These are phyloP conservation scores for Carex cristatella DNA, from an alignment of 176 grass and related monocot species.

Conservation along the genomic window DNA sequence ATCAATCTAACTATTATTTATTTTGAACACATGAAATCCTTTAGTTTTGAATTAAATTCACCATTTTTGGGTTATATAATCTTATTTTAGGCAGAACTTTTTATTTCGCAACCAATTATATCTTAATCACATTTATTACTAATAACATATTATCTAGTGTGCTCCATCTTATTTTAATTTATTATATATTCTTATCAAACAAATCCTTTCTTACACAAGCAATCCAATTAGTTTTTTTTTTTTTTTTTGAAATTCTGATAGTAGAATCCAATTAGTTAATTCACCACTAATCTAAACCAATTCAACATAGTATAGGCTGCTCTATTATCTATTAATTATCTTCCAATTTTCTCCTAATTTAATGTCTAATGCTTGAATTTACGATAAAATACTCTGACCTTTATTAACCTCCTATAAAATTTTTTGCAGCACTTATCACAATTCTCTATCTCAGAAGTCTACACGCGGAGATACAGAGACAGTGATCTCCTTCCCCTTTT, in stretches of 20 bases:
- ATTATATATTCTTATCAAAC: too few relatives aligned
- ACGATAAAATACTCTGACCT: background rate
- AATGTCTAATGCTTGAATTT: too few relatives aligned
- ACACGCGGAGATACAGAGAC: slow-evolving; percentile 3
- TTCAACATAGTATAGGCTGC: background rate
- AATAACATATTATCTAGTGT: too few relatives aligned
- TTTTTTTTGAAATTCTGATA: too few relatives aligned
- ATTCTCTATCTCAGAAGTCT: slow-evolving; percentile 14
- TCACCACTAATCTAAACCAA: background rate
- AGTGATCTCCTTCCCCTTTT: background rate
- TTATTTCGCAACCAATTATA: too few relatives aligned
- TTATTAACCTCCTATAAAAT: background rate
- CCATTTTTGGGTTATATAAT: background rate
- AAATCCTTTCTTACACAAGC: background rate
- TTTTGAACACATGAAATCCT: too few relatives aligned
- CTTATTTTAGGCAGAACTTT: too few relatives aligned
- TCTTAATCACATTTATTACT: too few relatives aligned
- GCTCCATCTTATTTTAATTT: too few relatives aligned
- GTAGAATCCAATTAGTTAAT: background rate
- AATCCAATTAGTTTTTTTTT: too few relatives aligned
- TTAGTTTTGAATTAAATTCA: background rate
- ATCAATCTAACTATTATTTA: too few relatives aligned
- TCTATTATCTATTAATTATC: background rate
- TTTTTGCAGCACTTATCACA: background rate
- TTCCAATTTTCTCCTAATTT: background rate